Conservation (phyloP, 1,284 basidiomycete species). For the Sanguinoderma infundibulare region DNA sequence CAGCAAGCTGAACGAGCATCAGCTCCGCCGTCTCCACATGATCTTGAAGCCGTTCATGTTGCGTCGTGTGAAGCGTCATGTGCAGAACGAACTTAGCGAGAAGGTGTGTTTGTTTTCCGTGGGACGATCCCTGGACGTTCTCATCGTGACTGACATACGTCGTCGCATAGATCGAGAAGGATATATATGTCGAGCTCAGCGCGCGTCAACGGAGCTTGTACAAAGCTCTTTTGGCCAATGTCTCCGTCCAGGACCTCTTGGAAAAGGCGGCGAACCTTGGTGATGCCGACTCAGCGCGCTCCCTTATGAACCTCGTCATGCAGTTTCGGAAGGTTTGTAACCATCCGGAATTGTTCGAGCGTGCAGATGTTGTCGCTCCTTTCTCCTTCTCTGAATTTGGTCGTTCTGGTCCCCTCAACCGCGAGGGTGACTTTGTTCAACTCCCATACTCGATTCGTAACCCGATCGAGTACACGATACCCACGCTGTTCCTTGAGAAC, state of each 20-base stretch:
- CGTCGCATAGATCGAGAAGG: constrained; percentile 84
- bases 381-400: constrained; percentile 90
- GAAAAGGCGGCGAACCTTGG: constrained; percentile 90
- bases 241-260: constrained; percentile 94
- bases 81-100: constrained; percentile 99
- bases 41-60: constrained; percentile 99
- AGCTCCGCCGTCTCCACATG: constrained; percentile 96
- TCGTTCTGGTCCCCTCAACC: constrained; percentile 78
- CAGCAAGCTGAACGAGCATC: constrained; percentile 92
- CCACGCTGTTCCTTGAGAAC: constrained; percentile 80
- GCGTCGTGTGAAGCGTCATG: constrained; percentile 95
- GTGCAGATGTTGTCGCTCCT: constrained; percentile 94
- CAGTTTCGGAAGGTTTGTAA: constrained; percentile 99
- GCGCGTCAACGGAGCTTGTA: constrained; percentile 95
- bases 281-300: constrained; percentile 89
- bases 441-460: constrained; percentile 88
- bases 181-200: constrained; percentile 94
- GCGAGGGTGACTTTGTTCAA: constrained; percentile 86
- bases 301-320: constrained; percentile 99
- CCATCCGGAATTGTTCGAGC: constrained; percentile 97
- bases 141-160: neutral
- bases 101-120: constrained; percentile 62
- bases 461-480: constrained; percentile 82
- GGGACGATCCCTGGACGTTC: neutral
- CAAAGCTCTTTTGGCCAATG: constrained; percentile 87